Evolutionary conservation across 805 yeast genomes (phyloP), one percentile per base, ranked within the genome.

Genomic region (Lachancea sp.): DNA sequence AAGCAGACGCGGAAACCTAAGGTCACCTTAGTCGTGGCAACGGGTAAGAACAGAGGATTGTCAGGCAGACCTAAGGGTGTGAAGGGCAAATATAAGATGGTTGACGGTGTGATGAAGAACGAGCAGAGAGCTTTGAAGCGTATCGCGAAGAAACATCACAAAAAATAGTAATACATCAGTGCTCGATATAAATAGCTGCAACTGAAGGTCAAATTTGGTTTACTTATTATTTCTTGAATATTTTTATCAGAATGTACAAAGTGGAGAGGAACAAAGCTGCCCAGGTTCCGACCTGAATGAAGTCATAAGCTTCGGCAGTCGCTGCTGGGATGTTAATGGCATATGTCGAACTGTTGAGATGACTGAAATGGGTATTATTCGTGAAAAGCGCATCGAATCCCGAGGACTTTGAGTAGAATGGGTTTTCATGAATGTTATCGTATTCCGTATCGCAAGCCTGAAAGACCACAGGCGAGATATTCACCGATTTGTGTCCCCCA

Each of bases 21-120:
- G 74, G 87, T 88, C 33, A 86, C 95, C 1, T 76, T 88, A 49
- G 95, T 93, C 49, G 89, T 80, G 55, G 98, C 99, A 9, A 69
- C 72, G 41, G 98, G 98, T 59, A 65, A 72, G 31, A 90, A 93
- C 67, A 85, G 72, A 65, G 95, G 96, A 48, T 69, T 90, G 42
- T 73, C 85, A 55, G 99, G 99, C 45, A 84, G 99, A 72, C 99
- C 99, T 35, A 84, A 79, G 70, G 99, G 99, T 65, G 80, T 93
- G 55, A 88, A 82, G 67, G 99, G 99, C 69, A 89, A 87, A 65
- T 93, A 93, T 72, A 93, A 87, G 82, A 93, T 93, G 99, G 98
- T 93, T 56, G 99, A 93, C 69, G 98, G 98, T 74, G 86, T 82
- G 17, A 73, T 88, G 84, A 93, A 93, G 85, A 93, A 93, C 66